phyloP scores from a whole-genome alignment of 2,329 filamentous ascomycete genomes.

The Geosmithia putterillii region DNA sequence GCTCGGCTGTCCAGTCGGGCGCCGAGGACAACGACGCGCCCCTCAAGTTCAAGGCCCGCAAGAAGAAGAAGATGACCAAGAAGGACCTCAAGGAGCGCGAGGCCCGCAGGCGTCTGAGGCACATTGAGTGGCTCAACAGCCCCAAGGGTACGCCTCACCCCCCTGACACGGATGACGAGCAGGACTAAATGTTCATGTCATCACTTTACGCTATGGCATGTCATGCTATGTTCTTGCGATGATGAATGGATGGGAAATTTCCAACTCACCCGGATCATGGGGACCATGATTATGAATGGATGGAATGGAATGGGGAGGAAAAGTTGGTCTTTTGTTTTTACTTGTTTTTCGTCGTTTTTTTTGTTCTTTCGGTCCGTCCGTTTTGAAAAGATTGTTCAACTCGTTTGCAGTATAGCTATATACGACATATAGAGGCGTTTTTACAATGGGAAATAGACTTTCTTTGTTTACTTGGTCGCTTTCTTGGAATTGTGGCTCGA shows the following conservation, averaged over 20 bases:
- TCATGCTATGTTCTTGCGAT: too few relatives aligned
- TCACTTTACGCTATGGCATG: too few relatives aligned
- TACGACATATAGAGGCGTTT: conserved; percentile 4
- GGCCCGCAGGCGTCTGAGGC: conserved; percentile 71
- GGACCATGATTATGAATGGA: too few relatives aligned
- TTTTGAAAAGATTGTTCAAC: too few relatives aligned
- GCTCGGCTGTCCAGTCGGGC: conserved; percentile 61
- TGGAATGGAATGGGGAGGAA: neutral
- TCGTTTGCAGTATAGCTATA: neutral
- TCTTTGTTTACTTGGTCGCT: neutral
- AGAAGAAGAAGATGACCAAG: conserved; percentile 99
- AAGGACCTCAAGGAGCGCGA: conserved; percentile 92
- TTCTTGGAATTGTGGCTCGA: too few relatives aligned
- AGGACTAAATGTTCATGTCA: conserved; percentile 6
- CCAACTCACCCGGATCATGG: too few relatives aligned
- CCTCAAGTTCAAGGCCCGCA: conserved; percentile 79
- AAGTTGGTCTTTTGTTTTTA: neutral
- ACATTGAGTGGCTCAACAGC: conserved; percentile 75
- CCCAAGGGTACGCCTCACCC: conserved; percentile 76
- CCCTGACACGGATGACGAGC: conserved; percentile 67
- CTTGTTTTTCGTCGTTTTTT: neutral
- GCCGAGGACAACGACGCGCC: conserved; percentile 58
- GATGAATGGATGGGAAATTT: too few relatives aligned
- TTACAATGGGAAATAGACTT: neutral
- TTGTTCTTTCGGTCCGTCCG: neutral